A percentile compares a stretch with the other conserved stretches of the same genome.
Conservation (phyloP, 2,329 filamentous ascomycete genomes). For the Epichloe gansuensis region DNA sequence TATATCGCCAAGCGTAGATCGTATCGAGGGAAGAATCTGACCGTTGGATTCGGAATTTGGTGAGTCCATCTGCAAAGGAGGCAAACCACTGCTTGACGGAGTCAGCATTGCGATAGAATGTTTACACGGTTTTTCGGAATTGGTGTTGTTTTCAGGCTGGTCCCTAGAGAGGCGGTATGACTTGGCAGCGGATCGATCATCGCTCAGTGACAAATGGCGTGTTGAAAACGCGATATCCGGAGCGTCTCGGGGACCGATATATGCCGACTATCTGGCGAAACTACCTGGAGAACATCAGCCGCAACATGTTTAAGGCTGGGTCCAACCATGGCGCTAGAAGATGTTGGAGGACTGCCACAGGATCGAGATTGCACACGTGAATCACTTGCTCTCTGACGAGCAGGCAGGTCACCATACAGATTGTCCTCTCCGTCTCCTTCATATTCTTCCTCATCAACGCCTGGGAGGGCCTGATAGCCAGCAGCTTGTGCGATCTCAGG, state of each 20-base stretch:
- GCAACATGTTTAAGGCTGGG: conserved; percentile 20
- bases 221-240: conserved; percentile 19
- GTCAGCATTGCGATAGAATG: conserved; percentile 14
- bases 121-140: conserved; percentile 10
- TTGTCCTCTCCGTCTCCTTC: conserved; percentile 16
- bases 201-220: conserved; percentile 21
- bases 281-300: conserved; percentile 20
- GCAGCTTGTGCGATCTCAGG: conserved; percentile 52
- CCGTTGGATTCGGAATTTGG: conserved; percentile 22
- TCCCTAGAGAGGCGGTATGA: conserved; percentile 5
- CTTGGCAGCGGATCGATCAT: conserved; percentile 15
- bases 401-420: conserved; percentile 5
- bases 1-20: conserved; percentile 25
- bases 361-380: background rate
- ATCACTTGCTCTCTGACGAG: background rate
- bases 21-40: conserved; percentile 27
- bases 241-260: conserved; percentile 10
- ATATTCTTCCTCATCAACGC: conserved; percentile 30
- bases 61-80: conserved; percentile 26
- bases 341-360: background rate
- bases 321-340: conserved; percentile 1
- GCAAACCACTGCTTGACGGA: conserved; percentile 19
- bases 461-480: conserved; percentile 38
- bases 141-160: conserved; percentile 1
- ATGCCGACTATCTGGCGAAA: conserved; percentile 9